Percentiles rank a stretch among this genome's conserved stretches.
Evolutionary conservation across 2,329 filamentous ascomycete species (phyloP).

Genomic region (Colletotrichum viniferum): DNA sequence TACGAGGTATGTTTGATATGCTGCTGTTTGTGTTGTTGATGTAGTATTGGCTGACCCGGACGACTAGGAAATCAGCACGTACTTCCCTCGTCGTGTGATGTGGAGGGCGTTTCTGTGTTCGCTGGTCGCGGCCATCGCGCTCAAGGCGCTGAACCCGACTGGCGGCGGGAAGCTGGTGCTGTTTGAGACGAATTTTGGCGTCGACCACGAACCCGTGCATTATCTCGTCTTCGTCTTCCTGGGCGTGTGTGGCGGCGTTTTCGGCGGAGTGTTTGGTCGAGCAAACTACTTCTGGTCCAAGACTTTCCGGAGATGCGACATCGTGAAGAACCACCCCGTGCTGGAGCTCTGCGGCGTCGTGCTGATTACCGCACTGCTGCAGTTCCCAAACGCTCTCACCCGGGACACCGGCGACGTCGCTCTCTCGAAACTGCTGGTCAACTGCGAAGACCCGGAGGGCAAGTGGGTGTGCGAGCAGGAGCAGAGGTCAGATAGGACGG

Average conservation of each 20-base stretch:
- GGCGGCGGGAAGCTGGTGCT: conserved; percentile 65
- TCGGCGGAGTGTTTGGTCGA: conserved; percentile 63
- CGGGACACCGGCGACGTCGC: conserved; percentile 59
- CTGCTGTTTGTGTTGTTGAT: not conserved
- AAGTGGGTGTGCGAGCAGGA: conserved; percentile 58
- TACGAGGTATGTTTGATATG: conserved; percentile 44
- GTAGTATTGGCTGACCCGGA: not conserved
- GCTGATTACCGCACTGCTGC: conserved; percentile 55
- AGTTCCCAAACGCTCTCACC: conserved; percentile 60
- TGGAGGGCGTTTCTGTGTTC: conserved; percentile 65
- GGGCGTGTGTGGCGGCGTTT: conserved; percentile 61
- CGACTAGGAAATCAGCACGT: conserved; percentile 57
- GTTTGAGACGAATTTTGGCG: conserved; percentile 64
- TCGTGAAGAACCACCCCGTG: conserved; percentile 61
- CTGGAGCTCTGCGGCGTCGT: conserved; percentile 60
- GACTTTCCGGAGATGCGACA: conserved; percentile 52
- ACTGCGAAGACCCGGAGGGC: conserved; percentile 46
- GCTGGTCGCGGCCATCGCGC: conserved; percentile 56
- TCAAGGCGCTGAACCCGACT: conserved; percentile 63
- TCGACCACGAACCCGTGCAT: conserved; percentile 57
- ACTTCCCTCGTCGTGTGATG: conserved; percentile 59
- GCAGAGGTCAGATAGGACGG: conserved; percentile 31
- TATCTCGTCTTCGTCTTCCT: conserved; percentile 62
- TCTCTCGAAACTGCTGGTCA: conserved; percentile 60
- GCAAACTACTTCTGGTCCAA: conserved; percentile 62